Evolutionary conservation across 1,284 basidiomycete species (phyloP).

Genomic region (Sphaerobolus stellatus): DNA sequence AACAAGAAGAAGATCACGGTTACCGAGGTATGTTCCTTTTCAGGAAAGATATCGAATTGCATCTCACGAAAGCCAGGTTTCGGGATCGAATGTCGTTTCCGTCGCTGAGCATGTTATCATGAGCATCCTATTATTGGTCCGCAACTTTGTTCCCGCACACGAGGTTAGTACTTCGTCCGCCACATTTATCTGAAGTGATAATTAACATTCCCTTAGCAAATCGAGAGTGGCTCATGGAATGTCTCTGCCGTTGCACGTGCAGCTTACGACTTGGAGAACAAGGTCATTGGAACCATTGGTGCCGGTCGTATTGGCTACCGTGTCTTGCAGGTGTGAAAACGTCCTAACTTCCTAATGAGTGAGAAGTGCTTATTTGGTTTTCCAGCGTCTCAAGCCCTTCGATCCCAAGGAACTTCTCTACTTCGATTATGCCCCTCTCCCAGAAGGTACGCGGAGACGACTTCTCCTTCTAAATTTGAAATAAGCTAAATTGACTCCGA

Average conservation of each 20-base stretch:
- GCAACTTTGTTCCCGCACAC: conserved; percentile 84
- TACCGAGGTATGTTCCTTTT: conserved; percentile 51
- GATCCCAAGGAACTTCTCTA: conserved; percentile 90
- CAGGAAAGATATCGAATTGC: background rate
- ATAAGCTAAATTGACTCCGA: background rate
- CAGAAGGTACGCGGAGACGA: conserved; percentile 48
- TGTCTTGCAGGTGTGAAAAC: conserved; percentile 49
- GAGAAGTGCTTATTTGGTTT: background rate
- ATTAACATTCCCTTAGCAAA: conserved; percentile 49
- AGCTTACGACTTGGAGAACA: conserved; percentile 87
- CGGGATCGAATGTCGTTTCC: conserved; percentile 86
- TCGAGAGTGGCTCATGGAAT: conserved; percentile 81
- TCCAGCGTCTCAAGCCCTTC: conserved; percentile 82
- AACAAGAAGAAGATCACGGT: conserved; percentile 84
- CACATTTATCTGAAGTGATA: background rate
- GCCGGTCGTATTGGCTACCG: conserved; percentile 88
- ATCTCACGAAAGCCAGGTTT: conserved; percentile 45
- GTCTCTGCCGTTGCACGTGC: conserved; percentile 80
- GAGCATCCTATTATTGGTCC: conserved; percentile 81
- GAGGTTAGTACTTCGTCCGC: conserved; percentile 40
- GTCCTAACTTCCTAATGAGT: background rate
- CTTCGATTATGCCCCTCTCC: conserved; percentile 87
- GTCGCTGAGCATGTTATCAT: conserved; percentile 90
- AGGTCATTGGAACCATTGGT: conserved; percentile 88
- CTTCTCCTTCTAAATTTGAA: background rate